These are phyloP conservation scores for Scutellaria minor DNA, from an alignment of 257 asterid genomes.

Conservation along the genomic window DNA sequence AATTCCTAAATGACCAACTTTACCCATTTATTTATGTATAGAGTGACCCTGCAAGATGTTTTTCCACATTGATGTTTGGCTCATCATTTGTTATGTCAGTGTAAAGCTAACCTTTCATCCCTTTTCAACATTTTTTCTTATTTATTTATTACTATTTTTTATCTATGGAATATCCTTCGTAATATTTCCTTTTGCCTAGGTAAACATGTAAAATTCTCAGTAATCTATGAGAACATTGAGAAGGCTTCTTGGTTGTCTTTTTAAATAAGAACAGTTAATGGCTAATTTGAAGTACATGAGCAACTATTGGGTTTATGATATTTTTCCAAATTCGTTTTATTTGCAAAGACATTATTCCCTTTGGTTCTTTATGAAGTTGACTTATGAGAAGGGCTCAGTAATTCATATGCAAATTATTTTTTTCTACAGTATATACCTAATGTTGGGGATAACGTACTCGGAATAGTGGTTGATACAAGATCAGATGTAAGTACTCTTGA, in stretches of 20 bases:
- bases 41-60: neutral
- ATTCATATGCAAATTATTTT: slow-evolving; percentile 25
- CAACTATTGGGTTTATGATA: neutral
- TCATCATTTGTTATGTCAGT: slow-evolving; percentile 4
- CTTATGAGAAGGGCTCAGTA: slow-evolving; percentile 9
- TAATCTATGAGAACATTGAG: neutral
- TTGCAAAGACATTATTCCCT: neutral
- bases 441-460: slow-evolving; percentile 86
- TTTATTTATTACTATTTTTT: too few relatives aligned
- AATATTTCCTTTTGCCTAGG: slow-evolving; percentile 8
- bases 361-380: slow-evolving; percentile 9
- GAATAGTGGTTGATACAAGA: slow-evolving; percentile 81
- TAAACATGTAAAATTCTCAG: neutral
- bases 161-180: neutral
- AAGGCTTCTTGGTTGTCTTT: slow-evolving; percentile 9
- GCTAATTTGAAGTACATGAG: neutral
- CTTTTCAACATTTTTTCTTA: neutral
- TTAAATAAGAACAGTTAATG: neutral
- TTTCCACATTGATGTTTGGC: neutral
- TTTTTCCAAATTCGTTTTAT: neutral
- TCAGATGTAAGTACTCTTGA: slow-evolving; percentile 76
- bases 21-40: neutral
- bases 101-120: neutral
- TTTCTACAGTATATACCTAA: slow-evolving; percentile 76
- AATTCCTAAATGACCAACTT: slow-evolving; percentile 4